Evolutionary conservation across 2,329 filamentous ascomycete species (phyloP), one percentile per base, ranked within the genome.

Genomic region (Beauveria pseudobassiana): DNA sequence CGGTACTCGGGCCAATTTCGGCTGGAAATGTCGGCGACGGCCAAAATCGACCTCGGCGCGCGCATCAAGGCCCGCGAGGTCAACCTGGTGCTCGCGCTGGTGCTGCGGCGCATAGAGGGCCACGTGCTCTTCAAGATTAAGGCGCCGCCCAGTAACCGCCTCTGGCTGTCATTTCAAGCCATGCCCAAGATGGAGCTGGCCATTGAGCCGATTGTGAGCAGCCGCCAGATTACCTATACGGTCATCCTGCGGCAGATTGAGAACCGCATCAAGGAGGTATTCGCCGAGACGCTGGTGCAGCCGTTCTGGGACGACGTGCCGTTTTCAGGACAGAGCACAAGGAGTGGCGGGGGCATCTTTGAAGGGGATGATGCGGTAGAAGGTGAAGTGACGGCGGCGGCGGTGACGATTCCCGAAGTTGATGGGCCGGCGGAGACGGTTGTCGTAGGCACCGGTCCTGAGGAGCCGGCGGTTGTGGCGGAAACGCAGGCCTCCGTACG

Each of bases 261-360:
- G 74, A 96, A 90, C 70, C 84, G 92, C 55, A 97, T 99, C 72
- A 90, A 96, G 69, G 93, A 97, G 74, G 92, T 97, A 9, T 82
- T 99, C 63, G 90, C 89, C 10, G 95, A 99, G 75, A 96, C 92
- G 1, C 74, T 98, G 22, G 95, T 99, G 2, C 80, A 88, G 61
- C 95, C 95, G 0, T 96, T 96, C 71, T 99, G 95, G 93, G 95
- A 99, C 66, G 95, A 99, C 71, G 83, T 91, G 26, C 92, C 95
- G 0, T 98, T 99, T 88, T 91, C 71, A 86, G 89, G 67, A 98
- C 92, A 0, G 82, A 87, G 61, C 79, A 84, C 62, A 91, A 96
- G 72, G 76, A 79, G 22, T 92, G 91, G 80, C 84, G 95, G 67
- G 95, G 95, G 95, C 0, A 89, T 98, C 22, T 99, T 86, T 69